A percentile compares a stretch with the other conserved stretches of the same genome.
Evolutionary conservation across 495 filamentous ascomycete species (phyloP).

Genomic region (Melanomma pulvis-pyrius): DNA sequence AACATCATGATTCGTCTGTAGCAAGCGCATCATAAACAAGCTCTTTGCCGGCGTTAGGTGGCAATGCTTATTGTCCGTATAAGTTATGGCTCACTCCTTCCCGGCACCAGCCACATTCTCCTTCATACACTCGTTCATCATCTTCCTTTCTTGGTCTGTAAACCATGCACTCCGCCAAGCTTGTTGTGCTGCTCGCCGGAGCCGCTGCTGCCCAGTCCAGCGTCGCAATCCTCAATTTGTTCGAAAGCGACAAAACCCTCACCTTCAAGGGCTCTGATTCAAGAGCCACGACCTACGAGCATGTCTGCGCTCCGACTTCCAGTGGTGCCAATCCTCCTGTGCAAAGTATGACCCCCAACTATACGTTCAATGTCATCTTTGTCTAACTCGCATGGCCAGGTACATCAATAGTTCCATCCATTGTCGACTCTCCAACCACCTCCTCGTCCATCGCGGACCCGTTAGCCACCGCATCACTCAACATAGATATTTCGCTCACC

Average conservation of each 20-base stretch:
- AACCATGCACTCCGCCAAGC: neutral
- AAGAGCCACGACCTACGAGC: slow-evolving; percentile 6
- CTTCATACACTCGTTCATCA: neutral
- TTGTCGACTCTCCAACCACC: neutral
- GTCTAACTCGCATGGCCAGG: neutral
- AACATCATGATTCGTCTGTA: neutral
- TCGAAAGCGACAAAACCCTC: neutral
- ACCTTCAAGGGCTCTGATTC: slow-evolving; percentile 9
- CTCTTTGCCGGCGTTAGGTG: neutral
- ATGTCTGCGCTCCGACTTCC: neutral
- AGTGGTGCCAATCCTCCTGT: neutral
- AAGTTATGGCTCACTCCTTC: neutral
- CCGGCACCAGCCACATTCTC: neutral
- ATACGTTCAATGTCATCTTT: neutral
- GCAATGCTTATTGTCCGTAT: neutral
- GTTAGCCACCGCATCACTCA: neutral
- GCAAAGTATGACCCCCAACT: neutral
- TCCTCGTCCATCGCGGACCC: neutral
- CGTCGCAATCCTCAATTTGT: neutral
- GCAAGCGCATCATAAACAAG: neutral
- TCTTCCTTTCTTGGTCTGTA: neutral
- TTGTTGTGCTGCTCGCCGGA: neutral
- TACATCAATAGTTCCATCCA: neutral
- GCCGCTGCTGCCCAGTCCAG: slow-evolving; percentile 10
- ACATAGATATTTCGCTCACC: neutral